phyloP scores from a whole-genome alignment of 202 grass and related monocot genomes.

The Eragrostis tef region DNA sequence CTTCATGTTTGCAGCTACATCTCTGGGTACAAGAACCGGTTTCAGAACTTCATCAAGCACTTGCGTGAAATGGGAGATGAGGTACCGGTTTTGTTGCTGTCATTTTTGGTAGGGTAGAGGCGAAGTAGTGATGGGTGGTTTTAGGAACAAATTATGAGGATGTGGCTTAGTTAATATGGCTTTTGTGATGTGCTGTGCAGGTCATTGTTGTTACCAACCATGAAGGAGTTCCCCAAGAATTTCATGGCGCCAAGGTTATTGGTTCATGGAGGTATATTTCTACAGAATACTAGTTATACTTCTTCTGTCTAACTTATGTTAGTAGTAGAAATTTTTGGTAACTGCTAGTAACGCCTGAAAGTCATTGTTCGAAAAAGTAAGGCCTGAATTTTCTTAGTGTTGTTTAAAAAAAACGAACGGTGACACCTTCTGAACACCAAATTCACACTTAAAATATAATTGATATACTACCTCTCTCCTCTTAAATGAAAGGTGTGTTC shows the following conservation, averaged over 20 bases:
- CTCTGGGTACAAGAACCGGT: constrained; percentile 93
- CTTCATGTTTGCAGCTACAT: constrained; percentile 63
- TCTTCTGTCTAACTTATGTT: background rate
- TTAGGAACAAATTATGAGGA: background rate
- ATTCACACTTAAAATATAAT: background rate
- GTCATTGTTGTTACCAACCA: constrained; percentile 90
- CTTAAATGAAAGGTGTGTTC: no score
- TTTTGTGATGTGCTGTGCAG: constrained; percentile 45
- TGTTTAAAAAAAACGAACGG: constrained; percentile 6
- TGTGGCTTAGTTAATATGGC: constrained; percentile 20
- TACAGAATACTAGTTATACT: background rate
- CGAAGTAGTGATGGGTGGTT: background rate
- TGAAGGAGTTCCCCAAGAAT: constrained; percentile 79
- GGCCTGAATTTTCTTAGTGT: background rate
- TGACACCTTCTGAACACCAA: background rate
- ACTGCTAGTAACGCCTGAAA: no score
- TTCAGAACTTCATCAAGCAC: constrained; percentile 95
- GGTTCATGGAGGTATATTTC: constrained; percentile 86
- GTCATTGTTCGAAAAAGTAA: no score
- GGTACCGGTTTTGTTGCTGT: constrained; percentile 30
- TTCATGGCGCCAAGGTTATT: constrained; percentile 82
- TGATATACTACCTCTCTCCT: no score
- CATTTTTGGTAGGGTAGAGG: background rate
- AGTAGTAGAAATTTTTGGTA: background rate
- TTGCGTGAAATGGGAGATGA: constrained; percentile 95